Base-by-base conservation (phyloP, 306 rosid species). In the Ammopiptanthus mongolicus region DNA sequence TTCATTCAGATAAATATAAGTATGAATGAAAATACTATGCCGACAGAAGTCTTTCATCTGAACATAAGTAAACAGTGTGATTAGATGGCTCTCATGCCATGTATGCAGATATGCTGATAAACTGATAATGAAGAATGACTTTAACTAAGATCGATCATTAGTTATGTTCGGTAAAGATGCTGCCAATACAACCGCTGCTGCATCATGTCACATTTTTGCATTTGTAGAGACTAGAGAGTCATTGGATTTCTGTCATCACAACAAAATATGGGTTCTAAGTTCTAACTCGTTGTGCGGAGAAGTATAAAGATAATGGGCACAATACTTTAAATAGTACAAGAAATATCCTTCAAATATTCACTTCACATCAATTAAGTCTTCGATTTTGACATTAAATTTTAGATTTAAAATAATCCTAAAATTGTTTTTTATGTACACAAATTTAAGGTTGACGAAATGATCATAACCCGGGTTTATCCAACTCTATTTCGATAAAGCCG, bases 271-370 rank as follows among this genome's bases (percentile, higher is more conserved):
- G n/a, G n/a, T n/a, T n/a, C n/a, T n/a, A n/a, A n/a, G n/a, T n/a
- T n/a, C n/a, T 87, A 65, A 88, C 88, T 83, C 90, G 94, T 7
- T 89, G 91, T 29, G 91, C 91, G 1, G 80, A 80, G 80, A 89
- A 89, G 65, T 89, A 89, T 39, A 85, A 71, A 80, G 94, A 89
- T 10, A 77, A 65, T 85, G 91, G 94, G 80, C 74, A 1, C 83
- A 87, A 59, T 89, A 23, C 25, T 23, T 23, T 23, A 23, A n/a
- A n/a, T n/a, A n/a, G n/a, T n/a, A n/a, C n/a, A n/a, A n/a, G n/a
- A n/a, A n/a, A n/a, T n/a, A n/a, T n/a, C 25, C 25, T 23, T 23
- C 25, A 23, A 23, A 1, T 23, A 1, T 23, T 23, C 25, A 23
- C 25, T 23, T 23, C 25, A 23, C 25, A 25, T 25, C 28, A 25